Percentiles rank a stretch among this genome's conserved stretches.
These are phyloP conservation scores for Fusarium verrucosum DNA, from an alignment of 2,329 filamentous ascomycete species.

Conservation along the genomic window DNA sequence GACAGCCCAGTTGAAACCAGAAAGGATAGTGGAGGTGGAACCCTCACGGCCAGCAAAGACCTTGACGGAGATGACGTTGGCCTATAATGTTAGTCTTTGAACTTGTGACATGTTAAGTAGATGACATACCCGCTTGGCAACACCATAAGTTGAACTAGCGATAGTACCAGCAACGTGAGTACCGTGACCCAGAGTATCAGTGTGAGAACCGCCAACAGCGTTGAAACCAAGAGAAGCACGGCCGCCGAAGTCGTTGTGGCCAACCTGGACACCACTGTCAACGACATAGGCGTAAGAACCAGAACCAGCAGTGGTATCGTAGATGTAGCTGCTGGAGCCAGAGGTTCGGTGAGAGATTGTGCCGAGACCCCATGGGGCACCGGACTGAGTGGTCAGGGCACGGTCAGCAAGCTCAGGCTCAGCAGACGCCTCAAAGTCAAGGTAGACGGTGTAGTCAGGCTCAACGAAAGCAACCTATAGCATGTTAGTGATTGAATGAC, in stretches of 20 bases:
- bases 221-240: conserved; percentile 55
- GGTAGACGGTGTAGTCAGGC: conserved; percentile 38
- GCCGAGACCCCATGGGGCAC: conserved; percentile 40
- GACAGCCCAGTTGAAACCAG: conserved; percentile 55
- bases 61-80: conserved; percentile 49
- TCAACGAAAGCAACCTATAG: conserved; percentile 39
- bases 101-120: no score
- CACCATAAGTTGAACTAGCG: conserved; percentile 53
- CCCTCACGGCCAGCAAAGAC: conserved; percentile 23
- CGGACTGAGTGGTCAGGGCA: conserved; percentile 38
- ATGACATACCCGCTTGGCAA: conserved; percentile 51
- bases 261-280: conserved; percentile 66
- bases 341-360: conserved; percentile 43
- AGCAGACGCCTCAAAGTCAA: conserved; percentile 25
- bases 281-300: conserved; percentile 68
- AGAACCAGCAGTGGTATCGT: conserved; percentile 59
- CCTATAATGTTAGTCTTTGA: conserved; percentile 10
- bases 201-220: conserved; percentile 47
- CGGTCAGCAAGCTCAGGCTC: conserved; percentile 33
- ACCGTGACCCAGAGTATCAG: conserved; percentile 53
- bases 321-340: conserved; percentile 53
- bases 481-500: not conserved
- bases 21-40: conserved; percentile 49
- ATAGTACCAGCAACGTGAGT: conserved; percentile 56
- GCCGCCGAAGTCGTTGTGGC: conserved; percentile 62